These are phyloP conservation scores for Halteria grandinella DNA, from an alignment of 73 alveolate genomes.

Conservation along the genomic window DNA sequence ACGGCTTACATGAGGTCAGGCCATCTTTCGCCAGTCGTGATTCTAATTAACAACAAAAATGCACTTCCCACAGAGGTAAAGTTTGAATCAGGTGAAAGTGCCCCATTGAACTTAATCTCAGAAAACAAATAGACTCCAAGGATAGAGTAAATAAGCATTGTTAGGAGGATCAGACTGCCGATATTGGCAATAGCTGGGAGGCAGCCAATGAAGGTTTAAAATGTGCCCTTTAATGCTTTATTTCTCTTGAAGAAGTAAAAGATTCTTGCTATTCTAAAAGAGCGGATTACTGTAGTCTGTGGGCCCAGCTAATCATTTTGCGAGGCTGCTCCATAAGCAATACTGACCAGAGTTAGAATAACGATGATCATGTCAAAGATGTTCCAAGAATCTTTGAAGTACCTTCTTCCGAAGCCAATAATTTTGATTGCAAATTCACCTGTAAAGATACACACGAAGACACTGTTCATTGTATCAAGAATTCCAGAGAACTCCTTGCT, in stretches of 20 bases:
- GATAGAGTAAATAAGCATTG: conserved; percentile 55
- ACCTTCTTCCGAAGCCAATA: conserved; percentile 53
- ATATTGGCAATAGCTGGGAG: conserved; percentile 70
- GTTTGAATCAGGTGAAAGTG: background rate
- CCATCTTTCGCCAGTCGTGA: conserved; percentile 60
- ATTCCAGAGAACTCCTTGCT: background rate
- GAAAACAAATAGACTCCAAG: conserved; percentile 61
- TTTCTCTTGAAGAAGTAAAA: conserved; percentile 39
- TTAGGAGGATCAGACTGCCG: conserved; percentile 52
- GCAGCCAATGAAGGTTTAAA: conserved; percentile 46
- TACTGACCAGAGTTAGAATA: conserved; percentile 28
- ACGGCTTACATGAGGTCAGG: conserved; percentile 33
- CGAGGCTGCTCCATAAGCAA: conserved; percentile 64
- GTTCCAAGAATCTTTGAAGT: conserved; percentile 77
- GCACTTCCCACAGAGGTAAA: conserved; percentile 28
- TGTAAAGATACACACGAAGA: conserved; percentile 30
- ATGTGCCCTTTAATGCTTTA: conserved; percentile 23
- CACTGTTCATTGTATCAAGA: conserved; percentile 20
- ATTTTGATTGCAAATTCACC: conserved; percentile 33
- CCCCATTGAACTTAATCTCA: background rate
- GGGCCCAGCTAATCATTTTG: conserved; percentile 9
- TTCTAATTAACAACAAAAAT: conserved; percentile 24
- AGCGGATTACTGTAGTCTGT: no score
- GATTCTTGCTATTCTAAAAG: no score
- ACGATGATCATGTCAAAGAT: conserved; percentile 78